Evolutionary conservation across 2,329 filamentous ascomycete genomes (phyloP).

Genomic region (Apiospora rasikravindrae): DNA sequence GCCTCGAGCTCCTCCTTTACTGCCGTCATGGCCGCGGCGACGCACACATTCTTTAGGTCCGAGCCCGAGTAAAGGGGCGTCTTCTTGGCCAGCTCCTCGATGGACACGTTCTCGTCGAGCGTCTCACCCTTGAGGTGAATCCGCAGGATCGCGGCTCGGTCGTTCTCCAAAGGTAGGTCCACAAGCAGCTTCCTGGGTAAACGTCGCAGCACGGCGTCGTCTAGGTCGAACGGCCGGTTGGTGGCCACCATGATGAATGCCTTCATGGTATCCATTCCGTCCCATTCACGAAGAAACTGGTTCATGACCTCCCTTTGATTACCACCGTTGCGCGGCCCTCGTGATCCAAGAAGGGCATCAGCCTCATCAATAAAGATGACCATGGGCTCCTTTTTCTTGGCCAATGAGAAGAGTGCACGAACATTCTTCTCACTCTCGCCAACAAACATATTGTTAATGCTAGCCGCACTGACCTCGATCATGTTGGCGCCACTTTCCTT

Average conservation of each 20-base stretch:
- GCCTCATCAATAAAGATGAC: conserved; percentile 98
- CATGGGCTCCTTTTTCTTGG: conserved; percentile 88
- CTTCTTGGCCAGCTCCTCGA: conserved; percentile 66
- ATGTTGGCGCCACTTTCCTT: conserved; percentile 71
- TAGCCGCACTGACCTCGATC: conserved; percentile 89
- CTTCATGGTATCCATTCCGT: conserved; percentile 80
- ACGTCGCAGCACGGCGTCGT: conserved; percentile 82
- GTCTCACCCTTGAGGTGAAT: conserved; percentile 74
- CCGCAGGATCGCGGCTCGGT: conserved; percentile 70
- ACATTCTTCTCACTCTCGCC: conserved; percentile 97
- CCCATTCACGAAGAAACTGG: conserved; percentile 96
- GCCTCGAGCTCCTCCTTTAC: conserved; percentile 72
- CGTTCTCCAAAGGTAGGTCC: conserved; percentile 70
- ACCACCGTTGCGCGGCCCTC: conserved; percentile 68
- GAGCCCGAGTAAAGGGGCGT: conserved; percentile 83
- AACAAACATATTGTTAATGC: conserved; percentile 95
- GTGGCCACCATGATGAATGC: conserved; percentile 99
- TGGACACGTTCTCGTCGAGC: conserved; percentile 64
- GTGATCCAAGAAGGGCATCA: conserved; percentile 85
- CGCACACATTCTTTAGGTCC: conserved; percentile 82
- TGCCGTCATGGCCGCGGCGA: conserved; percentile 79
- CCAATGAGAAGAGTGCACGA: conserved; percentile 86
- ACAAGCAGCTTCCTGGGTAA: conserved; percentile 75
- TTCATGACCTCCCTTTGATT: conserved; percentile 91
- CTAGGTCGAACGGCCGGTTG: conserved; percentile 92